Evolutionary conservation across 106 monocot species (phyloP).

Genomic region (Allium fistulosum): DNA sequence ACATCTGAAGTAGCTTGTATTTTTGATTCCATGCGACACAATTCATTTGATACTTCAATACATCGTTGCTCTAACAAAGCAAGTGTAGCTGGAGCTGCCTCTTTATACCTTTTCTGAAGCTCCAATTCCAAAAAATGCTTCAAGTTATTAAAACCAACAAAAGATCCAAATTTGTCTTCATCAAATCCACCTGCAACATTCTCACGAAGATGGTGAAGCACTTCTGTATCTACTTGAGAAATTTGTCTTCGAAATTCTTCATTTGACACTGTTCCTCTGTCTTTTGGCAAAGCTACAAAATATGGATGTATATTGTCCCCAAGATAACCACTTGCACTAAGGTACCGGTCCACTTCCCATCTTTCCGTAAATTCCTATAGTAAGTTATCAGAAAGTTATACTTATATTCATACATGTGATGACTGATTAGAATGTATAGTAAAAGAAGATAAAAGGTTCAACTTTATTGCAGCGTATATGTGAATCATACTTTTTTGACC

Average conservation of each 20-base stretch:
- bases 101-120: constrained; percentile 93
- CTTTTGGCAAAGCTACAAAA: constrained; percentile 98
- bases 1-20: constrained; percentile 86
- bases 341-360: constrained; percentile 93
- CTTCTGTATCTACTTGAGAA: constrained; percentile 75
- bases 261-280: constrained; percentile 67
- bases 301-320: constrained; percentile 87
- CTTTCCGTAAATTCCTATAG: constrained; percentile 83
- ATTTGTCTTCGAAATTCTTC: constrained; percentile 97
- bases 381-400: not conserved
- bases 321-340: constrained; percentile 94
- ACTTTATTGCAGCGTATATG: too few relatives aligned
- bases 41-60: constrained; percentile 55
- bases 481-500: too few relatives aligned
- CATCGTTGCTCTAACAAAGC: constrained; percentile 92
- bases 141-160: constrained; percentile 76
- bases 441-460: too few relatives aligned
- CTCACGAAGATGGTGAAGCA: constrained; percentile 70
- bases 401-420: too few relatives aligned
- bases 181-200: constrained; percentile 82
- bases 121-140: constrained; percentile 76
- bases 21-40: constrained; percentile 67
- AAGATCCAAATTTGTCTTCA: constrained; percentile 83
- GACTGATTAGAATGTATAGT: too few relatives aligned
- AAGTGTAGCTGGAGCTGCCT: constrained; percentile 90